Percentiles rank a stretch among this genome's conserved stretches.
phyloP scores from a whole-genome alignment of 2,329 filamentous ascomycete genomes.

The Verticillium nonalfalfae region DNA sequence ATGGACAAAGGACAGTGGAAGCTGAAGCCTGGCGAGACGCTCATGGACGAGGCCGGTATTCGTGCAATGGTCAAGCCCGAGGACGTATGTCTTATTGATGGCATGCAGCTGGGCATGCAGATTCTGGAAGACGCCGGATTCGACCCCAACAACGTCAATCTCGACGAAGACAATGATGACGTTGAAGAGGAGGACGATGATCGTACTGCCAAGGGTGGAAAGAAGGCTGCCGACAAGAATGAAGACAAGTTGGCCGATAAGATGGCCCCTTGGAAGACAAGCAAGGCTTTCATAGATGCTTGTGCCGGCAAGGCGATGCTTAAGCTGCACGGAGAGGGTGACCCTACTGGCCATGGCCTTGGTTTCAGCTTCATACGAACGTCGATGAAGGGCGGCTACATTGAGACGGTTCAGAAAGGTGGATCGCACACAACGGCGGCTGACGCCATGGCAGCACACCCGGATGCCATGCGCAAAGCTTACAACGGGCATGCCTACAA shows the following conservation, averaged over 20 bases:
- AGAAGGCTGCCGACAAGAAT: conserved; percentile 43
- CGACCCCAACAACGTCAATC: conserved; percentile 54
- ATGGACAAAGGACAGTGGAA: conserved; percentile 79
- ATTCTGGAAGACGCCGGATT: conserved; percentile 89
- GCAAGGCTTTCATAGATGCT: conserved; percentile 92
- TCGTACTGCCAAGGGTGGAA: conserved; percentile 29
- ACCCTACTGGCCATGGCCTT: conserved; percentile 87
- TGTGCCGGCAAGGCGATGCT: conserved; percentile 96
- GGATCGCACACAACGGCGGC: conserved; percentile 62
- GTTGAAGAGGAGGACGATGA: conserved; percentile 41
- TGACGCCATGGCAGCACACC: conserved; percentile 78
- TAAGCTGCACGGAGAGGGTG: conserved; percentile 86
- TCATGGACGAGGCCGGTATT: conserved; percentile 76
- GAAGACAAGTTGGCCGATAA: conserved; percentile 77
- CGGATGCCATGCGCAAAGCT: conserved; percentile 54
- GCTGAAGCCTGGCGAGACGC: conserved; percentile 62
- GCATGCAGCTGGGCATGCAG: conserved; percentile 93
- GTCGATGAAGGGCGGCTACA: conserved; percentile 94
- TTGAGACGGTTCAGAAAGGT: conserved; percentile 64
- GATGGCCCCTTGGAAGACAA: conserved; percentile 93
- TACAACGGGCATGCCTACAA: conserved; percentile 97
- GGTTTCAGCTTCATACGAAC: conserved; percentile 97
- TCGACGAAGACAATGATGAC: conserved; percentile 61
- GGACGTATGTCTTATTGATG: conserved; percentile 88
- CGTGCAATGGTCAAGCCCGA: conserved; percentile 90